Base-by-base conservation (phyloP, 345 rosid genomes). In the Gossypium stocksii region DNA sequence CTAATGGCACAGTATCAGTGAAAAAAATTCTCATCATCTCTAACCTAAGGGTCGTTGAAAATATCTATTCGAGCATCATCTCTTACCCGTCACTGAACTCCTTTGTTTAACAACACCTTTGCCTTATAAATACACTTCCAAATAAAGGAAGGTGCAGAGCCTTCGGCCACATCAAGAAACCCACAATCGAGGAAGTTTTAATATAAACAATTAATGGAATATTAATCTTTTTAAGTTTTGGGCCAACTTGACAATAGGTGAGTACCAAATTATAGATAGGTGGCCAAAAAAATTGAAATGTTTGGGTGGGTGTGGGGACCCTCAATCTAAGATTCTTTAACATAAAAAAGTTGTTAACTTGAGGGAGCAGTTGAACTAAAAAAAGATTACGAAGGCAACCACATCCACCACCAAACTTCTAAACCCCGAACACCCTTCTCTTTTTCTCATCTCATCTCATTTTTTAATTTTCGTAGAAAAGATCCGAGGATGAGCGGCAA, bases 321-420 rank as follows among this genome's bases (percentile, higher is more conserved):
- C 23, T 23, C 16, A 29, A n/a, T 59, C 29, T 38, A 25, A 48
- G 60, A 51, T 49, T 73, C 79, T 66, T 52, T 51, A n/a, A 52
- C 74, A 23, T 23, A 41, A 49, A 80, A 45, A 10, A 46, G 12
- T 49, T 48, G 64, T 44, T 63, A 34, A 81, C 83, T 78, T 79
- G 76, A 76, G 71, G 85, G 58, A 87, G 90, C 86, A 78, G 93
- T 87, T 90, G 85, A 89, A 79, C 90, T 65, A 82, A 23, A 3
- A 79, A 71, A 61, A 77, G 62, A 52, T 57, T 64, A 75, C 79
- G 77, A 68, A 66, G 71, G 75, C 70, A 66, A 25, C 29, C 62
- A 27, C 69, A 59, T 23, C 77, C 78, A 74, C 86, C 79, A 70
- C 83, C 84, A 77, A 83, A 78, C 82, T 66, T 44, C 79, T 84